These are phyloP conservation scores for Eustoma russellianum DNA, from an alignment of 257 asterid species.

Conservation along the genomic window DNA sequence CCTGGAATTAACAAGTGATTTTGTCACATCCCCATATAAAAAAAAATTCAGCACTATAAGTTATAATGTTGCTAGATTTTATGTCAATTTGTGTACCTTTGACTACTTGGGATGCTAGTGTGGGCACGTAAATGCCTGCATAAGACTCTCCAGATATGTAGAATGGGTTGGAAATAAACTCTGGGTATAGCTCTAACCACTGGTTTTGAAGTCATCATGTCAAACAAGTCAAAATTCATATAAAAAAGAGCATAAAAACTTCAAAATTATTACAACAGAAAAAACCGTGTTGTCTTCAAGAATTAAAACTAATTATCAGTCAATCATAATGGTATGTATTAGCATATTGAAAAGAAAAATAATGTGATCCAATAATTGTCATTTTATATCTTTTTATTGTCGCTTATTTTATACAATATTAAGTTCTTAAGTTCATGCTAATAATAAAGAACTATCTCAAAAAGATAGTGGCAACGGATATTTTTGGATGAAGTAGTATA, in stretches of 20 bases:
- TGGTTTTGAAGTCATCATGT: slow-evolving; percentile 4
- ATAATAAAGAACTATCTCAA: too few species aligned
- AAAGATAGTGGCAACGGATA: too few species aligned
- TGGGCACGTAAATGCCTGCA: slow-evolving; percentile 57
- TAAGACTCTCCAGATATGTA: slow-evolving; percentile 51
- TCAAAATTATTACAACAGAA: not conserved
- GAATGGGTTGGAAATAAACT: slow-evolving; percentile 38
- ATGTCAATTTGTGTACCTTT: slow-evolving; percentile 23
- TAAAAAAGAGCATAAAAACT: not conserved
- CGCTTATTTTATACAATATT: too few species aligned
- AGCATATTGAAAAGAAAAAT: not conserved
- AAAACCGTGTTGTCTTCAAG: not conserved
- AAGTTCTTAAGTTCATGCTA: too few species aligned
- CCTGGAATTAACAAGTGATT: slow-evolving; percentile 20
- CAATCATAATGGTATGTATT: too few species aligned
- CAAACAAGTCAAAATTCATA: too few species aligned
- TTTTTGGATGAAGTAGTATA: too few species aligned
- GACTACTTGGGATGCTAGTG: slow-evolving; percentile 34
- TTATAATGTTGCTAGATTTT: not conserved
- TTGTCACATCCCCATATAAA: not conserved
- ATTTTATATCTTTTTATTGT: too few species aligned
- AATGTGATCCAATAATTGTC: not conserved
- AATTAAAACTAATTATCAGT: not conserved
- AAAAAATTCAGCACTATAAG: not conserved
- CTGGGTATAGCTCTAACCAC: slow-evolving; percentile 51